A percentile compares a stretch with the other conserved stretches of the same genome.
Evolutionary conservation across 768 basidiomycete genomes (phyloP).

Genomic region (Cystofilobasidium ferigula): DNA sequence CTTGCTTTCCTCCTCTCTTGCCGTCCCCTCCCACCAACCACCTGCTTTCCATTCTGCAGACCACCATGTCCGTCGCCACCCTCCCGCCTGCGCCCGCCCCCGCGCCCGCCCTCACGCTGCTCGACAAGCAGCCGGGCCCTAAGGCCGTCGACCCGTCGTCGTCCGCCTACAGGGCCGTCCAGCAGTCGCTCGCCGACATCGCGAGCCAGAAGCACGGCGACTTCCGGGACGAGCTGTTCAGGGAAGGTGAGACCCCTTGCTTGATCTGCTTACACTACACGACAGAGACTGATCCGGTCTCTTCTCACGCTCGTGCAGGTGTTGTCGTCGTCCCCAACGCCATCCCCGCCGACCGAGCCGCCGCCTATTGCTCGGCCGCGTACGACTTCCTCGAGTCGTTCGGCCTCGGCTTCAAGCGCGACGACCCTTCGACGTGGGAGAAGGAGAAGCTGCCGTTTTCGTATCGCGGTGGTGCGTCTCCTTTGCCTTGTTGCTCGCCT

Average conservation of each 20-base stretch:
- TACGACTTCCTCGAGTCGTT: conserved; percentile 30
- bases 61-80: background rate
- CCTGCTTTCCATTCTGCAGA: no score
- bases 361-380: conserved; percentile 28
- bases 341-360: conserved; percentile 27
- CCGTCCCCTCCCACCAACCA: no score
- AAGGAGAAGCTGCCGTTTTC: conserved; percentile 1
- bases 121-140: background rate
- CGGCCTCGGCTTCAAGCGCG: conserved; percentile 29
- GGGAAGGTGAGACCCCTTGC: conserved; percentile 1
- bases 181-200: background rate
- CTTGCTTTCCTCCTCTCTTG: no score
- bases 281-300: no score
- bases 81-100: background rate
- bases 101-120: background rate
- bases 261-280: background rate
- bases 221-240: conserved; percentile 22
- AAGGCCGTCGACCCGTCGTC: background rate
- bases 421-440: conserved; percentile 29
- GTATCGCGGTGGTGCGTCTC: background rate
- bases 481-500: background rate
- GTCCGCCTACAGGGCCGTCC: background rate
- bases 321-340: background rate
- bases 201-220: conserved; percentile 7
- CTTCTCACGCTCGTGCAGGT: background rate